A percentile compares a stretch with the other conserved stretches of the same genome.
Conservation (phyloP, 1,139 yeast species). For the Barnettozyma hawaiiensis region DNA sequence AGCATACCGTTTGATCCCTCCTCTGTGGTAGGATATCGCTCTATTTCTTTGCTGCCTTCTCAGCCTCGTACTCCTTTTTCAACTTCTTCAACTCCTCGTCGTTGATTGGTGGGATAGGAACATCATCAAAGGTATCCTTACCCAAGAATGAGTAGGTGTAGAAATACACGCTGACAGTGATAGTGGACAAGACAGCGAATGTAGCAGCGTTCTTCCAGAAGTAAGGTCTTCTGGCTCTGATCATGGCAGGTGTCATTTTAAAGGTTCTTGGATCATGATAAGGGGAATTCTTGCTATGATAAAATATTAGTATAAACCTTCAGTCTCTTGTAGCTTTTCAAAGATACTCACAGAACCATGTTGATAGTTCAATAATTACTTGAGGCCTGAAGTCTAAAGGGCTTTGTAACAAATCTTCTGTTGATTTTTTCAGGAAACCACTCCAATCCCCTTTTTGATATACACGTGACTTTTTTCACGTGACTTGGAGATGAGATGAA, state of each 20-base stretch:
- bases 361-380: neutral
- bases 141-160: slow-evolving; percentile 71
- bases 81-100: slow-evolving; percentile 71
- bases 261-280: slow-evolving; percentile 75
- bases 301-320: slow-evolving; percentile 4
- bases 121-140: slow-evolving; percentile 81
- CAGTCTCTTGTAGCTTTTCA: neutral
- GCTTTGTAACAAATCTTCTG: neutral
- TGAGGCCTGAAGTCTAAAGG: neutral
- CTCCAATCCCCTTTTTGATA: too few relatives aligned
- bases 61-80: slow-evolving; percentile 58
- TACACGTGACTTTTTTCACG: slow-evolving; percentile 1
- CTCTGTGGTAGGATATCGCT: slow-evolving; percentile 6
- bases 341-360: slow-evolving; percentile 16
- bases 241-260: slow-evolving; percentile 90
- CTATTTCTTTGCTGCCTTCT: slow-evolving; percentile 30
- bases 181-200: slow-evolving; percentile 49
- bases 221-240: slow-evolving; percentile 83
- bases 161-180: slow-evolving; percentile 63
- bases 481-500: neutral
- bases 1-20: neutral
- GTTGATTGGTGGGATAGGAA: slow-evolving; percentile 88
- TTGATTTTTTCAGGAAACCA: neutral
- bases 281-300: slow-evolving; percentile 28
- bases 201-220: slow-evolving; percentile 70